Evolutionary conservation across 108 stramenopile species (phyloP).

Genomic region (Pinguiococcus pyrenoidosus): DNA sequence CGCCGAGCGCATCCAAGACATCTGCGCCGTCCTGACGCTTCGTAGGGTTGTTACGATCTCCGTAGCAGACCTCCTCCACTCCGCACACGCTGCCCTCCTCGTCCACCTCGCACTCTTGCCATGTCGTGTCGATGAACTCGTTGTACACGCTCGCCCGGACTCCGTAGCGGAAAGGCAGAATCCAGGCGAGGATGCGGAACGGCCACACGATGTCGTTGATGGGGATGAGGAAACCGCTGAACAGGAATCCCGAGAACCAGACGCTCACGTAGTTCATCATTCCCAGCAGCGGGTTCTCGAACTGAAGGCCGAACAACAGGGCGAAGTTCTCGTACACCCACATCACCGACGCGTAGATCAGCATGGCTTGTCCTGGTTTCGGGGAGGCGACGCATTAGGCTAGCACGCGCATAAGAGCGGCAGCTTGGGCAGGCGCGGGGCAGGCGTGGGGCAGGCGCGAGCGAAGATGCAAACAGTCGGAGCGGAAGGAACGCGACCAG

Average conservation of each 20-base stretch:
- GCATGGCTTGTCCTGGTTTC: no score
- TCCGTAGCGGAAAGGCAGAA: constrained; percentile 1
- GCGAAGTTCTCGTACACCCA: constrained; percentile 21
- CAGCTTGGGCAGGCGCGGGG: no score
- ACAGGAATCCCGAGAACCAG: constrained; percentile 34
- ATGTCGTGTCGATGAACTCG: background rate
- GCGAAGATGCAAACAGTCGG: no score
- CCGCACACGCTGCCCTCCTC: no score
- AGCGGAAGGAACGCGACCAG: no score
- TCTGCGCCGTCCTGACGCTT: background rate
- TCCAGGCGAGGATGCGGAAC: constrained; percentile 2
- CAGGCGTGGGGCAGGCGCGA: no score
- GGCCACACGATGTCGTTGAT: constrained; percentile 9
- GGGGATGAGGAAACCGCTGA: constrained; percentile 26
- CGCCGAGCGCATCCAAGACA: background rate
- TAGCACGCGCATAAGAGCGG: no score
- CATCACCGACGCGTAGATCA: constrained; percentile 3
- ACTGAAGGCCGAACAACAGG: constrained; percentile 17
- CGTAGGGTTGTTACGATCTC: background rate
- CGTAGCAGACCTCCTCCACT: background rate
- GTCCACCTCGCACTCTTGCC: background rate
- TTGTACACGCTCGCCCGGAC: background rate
- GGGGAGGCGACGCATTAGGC: no score
- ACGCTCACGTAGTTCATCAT: constrained; percentile 25
- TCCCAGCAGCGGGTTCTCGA: constrained; percentile 23